phyloP scores from a whole-genome alignment of 352 stramenopile species.

The Phytophthora sp. region DNA sequence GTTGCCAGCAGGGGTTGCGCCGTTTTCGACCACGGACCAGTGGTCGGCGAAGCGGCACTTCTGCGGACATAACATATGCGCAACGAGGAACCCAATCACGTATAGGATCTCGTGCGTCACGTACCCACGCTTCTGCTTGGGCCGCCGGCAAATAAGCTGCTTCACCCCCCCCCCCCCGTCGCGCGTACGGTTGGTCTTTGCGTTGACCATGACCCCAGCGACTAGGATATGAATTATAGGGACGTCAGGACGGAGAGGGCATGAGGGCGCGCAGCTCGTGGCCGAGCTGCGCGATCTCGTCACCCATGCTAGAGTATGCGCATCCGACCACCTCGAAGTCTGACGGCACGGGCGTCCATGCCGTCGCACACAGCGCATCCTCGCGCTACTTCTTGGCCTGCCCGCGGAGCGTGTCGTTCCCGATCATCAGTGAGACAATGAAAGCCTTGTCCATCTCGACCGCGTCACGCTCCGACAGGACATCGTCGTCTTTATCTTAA shows the following conservation, averaged over 20 bases:
- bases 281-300: background rate
- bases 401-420: background rate
- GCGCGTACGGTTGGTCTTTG: conserved; percentile 19
- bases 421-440: conserved; percentile 4
- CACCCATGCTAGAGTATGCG: background rate
- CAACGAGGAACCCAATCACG: conserved; percentile 33
- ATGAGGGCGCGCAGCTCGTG: too few species aligned
- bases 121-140: conserved; percentile 17
- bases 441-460: conserved; percentile 13
- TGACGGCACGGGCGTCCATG: conserved; percentile 7
- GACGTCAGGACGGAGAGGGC: too few species aligned
- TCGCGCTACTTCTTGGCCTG: background rate
- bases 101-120: conserved; percentile 22
- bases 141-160: conserved; percentile 4
- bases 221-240: conserved; percentile 33
- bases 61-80: conserved; percentile 31
- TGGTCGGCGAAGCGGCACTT: conserved; percentile 22
- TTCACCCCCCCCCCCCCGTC: background rate
- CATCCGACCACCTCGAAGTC: background rate
- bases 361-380: background rate
- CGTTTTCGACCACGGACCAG: conserved; percentile 25
- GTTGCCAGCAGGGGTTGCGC: conserved; percentile 10
- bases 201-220: conserved; percentile 1
- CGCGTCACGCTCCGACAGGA: conserved; percentile 1
- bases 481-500: background rate